Evolutionary conservation across 1,139 yeast genomes (phyloP).

Genomic region (Hyphopichia burtonii): DNA sequence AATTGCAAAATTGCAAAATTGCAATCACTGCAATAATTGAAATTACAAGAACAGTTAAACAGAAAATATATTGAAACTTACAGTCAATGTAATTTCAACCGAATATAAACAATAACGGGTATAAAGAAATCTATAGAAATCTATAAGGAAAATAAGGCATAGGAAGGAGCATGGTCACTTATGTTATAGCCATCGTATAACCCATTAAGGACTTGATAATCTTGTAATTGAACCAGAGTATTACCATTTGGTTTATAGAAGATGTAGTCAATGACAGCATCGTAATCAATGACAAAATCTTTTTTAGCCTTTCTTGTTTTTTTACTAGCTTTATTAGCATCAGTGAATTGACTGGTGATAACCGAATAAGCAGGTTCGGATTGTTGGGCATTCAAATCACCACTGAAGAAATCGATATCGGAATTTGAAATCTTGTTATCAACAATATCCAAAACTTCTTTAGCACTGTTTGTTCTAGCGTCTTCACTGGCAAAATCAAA

Average conservation of each 20-base stretch:
- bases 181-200: slow-evolving; percentile 2
- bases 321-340: slow-evolving; percentile 1
- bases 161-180: slow-evolving; percentile 5
- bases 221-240: background rate
- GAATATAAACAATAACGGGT: too few relatives aligned
- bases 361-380: slow-evolving; percentile 1
- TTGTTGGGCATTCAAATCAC: slow-evolving; percentile 7
- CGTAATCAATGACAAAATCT: slow-evolving; percentile 3
- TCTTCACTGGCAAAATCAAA: slow-evolving; percentile 32
- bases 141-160: slow-evolving; percentile 1
- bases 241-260: slow-evolving; percentile 2
- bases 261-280: slow-evolving; percentile 3
- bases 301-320: background rate
- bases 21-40: too few relatives aligned
- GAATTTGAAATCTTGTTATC: background rate
- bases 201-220: slow-evolving; percentile 1
- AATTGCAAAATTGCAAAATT: too few relatives aligned
- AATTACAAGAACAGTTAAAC: too few relatives aligned
- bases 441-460: slow-evolving; percentile 19
- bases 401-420: slow-evolving; percentile 6
- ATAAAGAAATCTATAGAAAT: background rate
- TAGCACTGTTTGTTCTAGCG: slow-evolving; percentile 21
- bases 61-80: too few relatives aligned
- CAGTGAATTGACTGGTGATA: slow-evolving; percentile 5
- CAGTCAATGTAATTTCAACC: too few relatives aligned